These are phyloP conservation scores for Cymodocea nodosa DNA, from an alignment of 116 monocot species.

Conservation along the genomic window DNA sequence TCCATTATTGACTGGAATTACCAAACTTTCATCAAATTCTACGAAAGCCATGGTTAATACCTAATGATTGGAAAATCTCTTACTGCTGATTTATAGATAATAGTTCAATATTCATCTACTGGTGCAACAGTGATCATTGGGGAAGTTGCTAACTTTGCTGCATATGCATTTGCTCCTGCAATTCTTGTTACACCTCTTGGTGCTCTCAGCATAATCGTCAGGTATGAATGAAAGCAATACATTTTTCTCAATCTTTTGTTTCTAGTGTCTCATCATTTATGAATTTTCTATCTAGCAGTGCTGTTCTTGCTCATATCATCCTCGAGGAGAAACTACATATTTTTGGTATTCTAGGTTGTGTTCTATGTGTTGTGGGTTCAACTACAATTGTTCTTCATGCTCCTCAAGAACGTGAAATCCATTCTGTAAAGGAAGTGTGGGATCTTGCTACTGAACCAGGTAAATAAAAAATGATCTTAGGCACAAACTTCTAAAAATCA, in stretches of 20 bases:
- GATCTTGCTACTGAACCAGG: slow-evolving; percentile 97
- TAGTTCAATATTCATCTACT: background rate
- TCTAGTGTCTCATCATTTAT: slow-evolving; percentile 1
- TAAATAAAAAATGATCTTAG: slow-evolving; percentile 5
- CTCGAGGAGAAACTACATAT: slow-evolving; percentile 74
- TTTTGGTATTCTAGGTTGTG: slow-evolving; percentile 89
- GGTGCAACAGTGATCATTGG: slow-evolving; percentile 70
- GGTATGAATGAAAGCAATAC: slow-evolving; percentile 18
- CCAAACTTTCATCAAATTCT: background rate
- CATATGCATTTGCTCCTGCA: slow-evolving; percentile 95
- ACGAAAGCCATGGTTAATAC: background rate
- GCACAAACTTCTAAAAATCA: too few relatives aligned
- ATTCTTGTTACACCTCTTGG: slow-evolving; percentile 94
- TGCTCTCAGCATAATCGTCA: slow-evolving; percentile 94
- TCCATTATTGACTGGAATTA: too few relatives aligned
- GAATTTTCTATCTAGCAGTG: slow-evolving; percentile 31
- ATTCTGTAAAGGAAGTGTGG: slow-evolving; percentile 89
- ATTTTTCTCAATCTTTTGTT: background rate
- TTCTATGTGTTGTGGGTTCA: slow-evolving; percentile 90
- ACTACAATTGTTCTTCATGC: slow-evolving; percentile 97
- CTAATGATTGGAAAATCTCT: background rate
- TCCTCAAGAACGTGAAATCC: slow-evolving; percentile 83
- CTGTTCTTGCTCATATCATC: slow-evolving; percentile 86
- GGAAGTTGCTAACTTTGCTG: slow-evolving; percentile 88
- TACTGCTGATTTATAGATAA: too few relatives aligned